phyloP scores from a whole-genome alignment of 305 asterid genomes.

The Fraxinus albicans region DNA sequence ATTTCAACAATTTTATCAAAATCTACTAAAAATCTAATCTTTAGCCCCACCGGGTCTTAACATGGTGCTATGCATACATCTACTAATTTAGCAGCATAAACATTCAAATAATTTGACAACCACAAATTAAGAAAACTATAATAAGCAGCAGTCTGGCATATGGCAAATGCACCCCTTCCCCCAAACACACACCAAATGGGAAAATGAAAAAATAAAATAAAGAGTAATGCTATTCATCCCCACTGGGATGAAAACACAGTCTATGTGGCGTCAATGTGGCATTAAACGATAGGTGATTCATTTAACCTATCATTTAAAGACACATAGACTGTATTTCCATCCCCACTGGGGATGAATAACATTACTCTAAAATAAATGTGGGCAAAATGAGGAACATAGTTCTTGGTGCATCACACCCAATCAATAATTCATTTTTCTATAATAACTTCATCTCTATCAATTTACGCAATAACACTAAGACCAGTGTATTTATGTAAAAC shows the following conservation, averaged over 20 bases:
- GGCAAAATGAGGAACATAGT: neutral
- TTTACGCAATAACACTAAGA: neutral
- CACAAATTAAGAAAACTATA: neutral
- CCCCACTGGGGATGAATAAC: too few species aligned
- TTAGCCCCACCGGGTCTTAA: neutral
- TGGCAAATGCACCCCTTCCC: neutral
- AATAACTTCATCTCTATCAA: neutral
- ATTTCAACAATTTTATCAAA: neutral
- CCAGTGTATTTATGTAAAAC: neutral
- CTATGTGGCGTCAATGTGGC: too few species aligned
- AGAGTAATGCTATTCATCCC: too few species aligned
- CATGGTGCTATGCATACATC: neutral
- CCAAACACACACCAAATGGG: neutral
- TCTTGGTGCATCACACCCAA: neutral
- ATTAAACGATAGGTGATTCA: too few species aligned
- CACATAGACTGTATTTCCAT: too few species aligned
- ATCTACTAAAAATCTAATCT: too few species aligned
- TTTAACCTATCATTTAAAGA: too few species aligned
- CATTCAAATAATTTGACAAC: neutral
- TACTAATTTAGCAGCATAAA: conserved; percentile 2
- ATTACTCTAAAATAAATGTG: neutral
- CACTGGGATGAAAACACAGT: too few species aligned
- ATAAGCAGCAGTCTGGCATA: neutral
- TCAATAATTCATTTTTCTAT: neutral
- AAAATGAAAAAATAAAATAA: neutral